Base-by-base conservation (phyloP, 192 early-diverging fungal species). In the Coemansia sp. region DNA sequence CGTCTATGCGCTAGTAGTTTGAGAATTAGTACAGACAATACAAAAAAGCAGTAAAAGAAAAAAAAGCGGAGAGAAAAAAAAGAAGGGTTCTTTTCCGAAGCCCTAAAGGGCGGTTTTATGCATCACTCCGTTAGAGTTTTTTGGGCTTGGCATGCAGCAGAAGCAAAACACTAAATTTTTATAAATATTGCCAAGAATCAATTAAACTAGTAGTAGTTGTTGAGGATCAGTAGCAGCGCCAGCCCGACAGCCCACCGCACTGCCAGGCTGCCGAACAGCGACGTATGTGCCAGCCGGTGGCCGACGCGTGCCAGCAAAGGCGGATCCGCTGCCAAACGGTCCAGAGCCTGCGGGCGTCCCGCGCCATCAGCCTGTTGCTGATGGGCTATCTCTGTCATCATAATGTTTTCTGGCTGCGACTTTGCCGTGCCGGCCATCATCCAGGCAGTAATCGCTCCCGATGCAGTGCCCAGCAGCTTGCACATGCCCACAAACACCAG, bases 401-500 rank as follows among this genome's bases (percentile, higher is more conserved):
- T 53, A 39, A 72, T 60, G n/a, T 16, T 45, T 20, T 17, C 18
- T 10, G 32, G 28, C 14, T n/a, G 26, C 48, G 11, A 41, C 14
- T 2, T 17, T 20, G 31, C 44, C 11, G 30, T 10, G 8, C 11
- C 16, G 23, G 53, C 53, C 69, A 71, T 65, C n/a, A 73, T 36
- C 64, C 71, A 73, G 0, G 37, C 23, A 38, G 51, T 30, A 31
- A 74, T 66, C 2, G 54, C 61, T 21, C 69, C 75, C 14, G 83
- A 79, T 6, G 83, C 68, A 8, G 71, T 58, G 20, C 64, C 79
- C 6, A 84, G 71, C 20, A 64, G 38, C 53, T 77, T 67, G 28
- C 80, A 74, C 17, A 84, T 50, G 23, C 44, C 70, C 10, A 81
- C 44, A 62, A 87, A 87, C 15, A 87, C 57, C 10, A 81, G 11